Evolutionary conservation across 331 rosid genomes (phyloP).

Genomic region (Quercus lobata): DNA sequence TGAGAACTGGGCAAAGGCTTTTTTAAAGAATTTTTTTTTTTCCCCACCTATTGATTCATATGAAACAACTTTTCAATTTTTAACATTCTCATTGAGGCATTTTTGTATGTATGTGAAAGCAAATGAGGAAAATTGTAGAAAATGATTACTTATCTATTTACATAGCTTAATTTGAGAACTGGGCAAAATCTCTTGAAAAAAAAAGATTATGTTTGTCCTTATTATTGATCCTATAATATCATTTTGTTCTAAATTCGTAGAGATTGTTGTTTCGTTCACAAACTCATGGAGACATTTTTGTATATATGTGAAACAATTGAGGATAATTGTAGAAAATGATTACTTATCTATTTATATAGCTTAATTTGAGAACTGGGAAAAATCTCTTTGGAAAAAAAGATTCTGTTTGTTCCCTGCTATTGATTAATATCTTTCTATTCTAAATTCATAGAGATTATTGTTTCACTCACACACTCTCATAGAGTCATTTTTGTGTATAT

Average conservation of each 20-base stretch:
- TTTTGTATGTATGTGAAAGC: background rate
- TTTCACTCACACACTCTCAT: background rate
- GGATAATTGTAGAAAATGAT: background rate
- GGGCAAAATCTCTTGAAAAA: no score
- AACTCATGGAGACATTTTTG: background rate
- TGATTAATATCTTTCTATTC: background rate
- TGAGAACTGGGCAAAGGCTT: no score
- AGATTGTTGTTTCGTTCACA: background rate
- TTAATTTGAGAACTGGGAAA: no score
- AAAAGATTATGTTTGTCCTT: no score
- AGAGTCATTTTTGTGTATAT: background rate
- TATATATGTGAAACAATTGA: background rate
- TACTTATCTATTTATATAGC: no score
- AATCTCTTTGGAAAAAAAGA: no score
- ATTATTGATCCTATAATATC: background rate
- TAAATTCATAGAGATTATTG: background rate
- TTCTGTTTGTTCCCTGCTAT: background rate
- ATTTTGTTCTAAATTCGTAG: background rate
- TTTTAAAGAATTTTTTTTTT: no score
- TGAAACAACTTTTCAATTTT: background rate
- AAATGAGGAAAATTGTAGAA: background rate
- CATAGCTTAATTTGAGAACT: no score
- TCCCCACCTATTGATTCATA: background rate
- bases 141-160: no score
- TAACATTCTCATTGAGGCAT: background rate